These are phyloP conservation scores for Mycena indigotica DNA, from an alignment of 768 basidiomycete species.

Conservation along the genomic window DNA sequence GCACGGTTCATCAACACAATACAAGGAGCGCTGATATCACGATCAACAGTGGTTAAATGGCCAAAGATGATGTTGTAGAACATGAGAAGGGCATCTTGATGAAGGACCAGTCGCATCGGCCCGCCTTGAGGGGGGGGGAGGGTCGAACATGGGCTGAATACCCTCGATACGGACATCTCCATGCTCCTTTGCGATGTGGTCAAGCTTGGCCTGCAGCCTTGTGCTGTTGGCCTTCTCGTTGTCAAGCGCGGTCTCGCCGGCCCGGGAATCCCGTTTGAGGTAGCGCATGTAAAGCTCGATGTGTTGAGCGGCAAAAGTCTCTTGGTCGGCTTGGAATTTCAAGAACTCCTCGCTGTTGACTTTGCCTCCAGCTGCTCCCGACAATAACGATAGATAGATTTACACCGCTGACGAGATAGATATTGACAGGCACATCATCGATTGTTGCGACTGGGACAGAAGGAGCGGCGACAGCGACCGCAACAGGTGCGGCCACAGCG, in stretches of 20 bases:
- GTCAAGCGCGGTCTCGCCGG: conserved; percentile 89
- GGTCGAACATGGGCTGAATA: conserved; percentile 92
- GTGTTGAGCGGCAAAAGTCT: conserved; percentile 89
- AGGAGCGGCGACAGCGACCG: conserved; percentile 48
- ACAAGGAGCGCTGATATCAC: conserved; percentile 95
- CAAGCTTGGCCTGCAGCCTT: conserved; percentile 81
- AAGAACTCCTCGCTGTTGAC: conserved; percentile 99
- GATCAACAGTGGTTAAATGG: conserved; percentile 90
- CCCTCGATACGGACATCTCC: conserved; percentile 93
- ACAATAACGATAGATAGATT: conserved; percentile 88
- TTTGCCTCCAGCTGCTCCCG: conserved; percentile 65
- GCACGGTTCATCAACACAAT: conserved; percentile 98
- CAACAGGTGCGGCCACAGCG: conserved; percentile 42
- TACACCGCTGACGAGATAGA: conserved; percentile 83
- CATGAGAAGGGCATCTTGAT: conserved; percentile 95
- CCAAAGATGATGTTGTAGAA: conserved; percentile 99
- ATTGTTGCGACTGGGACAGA: conserved; percentile 71
- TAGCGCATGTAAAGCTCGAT: conserved; percentile 97
- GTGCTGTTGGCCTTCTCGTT: conserved; percentile 74
- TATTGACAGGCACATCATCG: conserved; percentile 88
- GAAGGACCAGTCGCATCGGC: conserved; percentile 98
- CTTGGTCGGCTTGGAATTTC: conserved; percentile 92
- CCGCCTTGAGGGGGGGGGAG: conserved; percentile 94
- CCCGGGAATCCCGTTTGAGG: conserved; percentile 88
- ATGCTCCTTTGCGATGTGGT: conserved; percentile 87